Evolutionary conservation across 306 rosid species (phyloP).

Genomic region (Sophora flavescens): DNA sequence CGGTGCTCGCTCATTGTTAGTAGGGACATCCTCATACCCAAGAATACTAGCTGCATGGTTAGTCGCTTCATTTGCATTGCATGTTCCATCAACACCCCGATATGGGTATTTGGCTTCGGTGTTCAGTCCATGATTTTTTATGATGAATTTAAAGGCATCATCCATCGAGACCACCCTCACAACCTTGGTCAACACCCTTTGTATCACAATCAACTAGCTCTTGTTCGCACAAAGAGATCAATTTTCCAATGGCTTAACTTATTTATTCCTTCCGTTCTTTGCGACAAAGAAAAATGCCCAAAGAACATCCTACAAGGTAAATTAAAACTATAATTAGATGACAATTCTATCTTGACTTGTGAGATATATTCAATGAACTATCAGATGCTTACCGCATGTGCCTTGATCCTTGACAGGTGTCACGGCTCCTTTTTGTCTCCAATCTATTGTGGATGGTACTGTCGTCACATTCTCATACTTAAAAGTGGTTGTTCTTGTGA

Average conservation of each 20-base stretch:
- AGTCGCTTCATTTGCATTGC: slow-evolving; percentile 38
- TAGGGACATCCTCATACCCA: slow-evolving; percentile 52
- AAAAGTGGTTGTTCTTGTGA: slow-evolving; percentile 38
- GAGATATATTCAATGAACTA: neutral
- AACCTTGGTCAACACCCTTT: slow-evolving; percentile 51
- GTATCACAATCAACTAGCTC: slow-evolving; percentile 61
- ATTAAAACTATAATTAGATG: neutral
- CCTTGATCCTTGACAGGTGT: slow-evolving; percentile 59
- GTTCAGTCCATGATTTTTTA: slow-evolving; percentile 49
- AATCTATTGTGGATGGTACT: slow-evolving; percentile 45
- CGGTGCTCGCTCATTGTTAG: slow-evolving; percentile 45
- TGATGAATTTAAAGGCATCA: slow-evolving; percentile 55
- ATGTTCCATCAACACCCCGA: slow-evolving; percentile 41
- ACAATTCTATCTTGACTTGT: neutral
- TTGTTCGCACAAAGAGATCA: slow-evolving; percentile 55
- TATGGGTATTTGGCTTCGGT: slow-evolving; percentile 53
- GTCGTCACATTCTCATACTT: slow-evolving; percentile 45
- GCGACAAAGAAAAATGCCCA: slow-evolving; percentile 62
- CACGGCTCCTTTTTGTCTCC: slow-evolving; percentile 56
- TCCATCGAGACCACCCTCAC: slow-evolving; percentile 56
- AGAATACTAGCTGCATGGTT: slow-evolving; percentile 37
- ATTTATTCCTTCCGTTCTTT: slow-evolving; percentile 56
- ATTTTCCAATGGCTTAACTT: slow-evolving; percentile 28
- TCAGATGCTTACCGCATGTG: slow-evolving; percentile 45
- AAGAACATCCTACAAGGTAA: slow-evolving; percentile 41